Base-by-base conservation (phyloP, 1,284 basidiomycete genomes). In the Irpex sp. region DNA sequence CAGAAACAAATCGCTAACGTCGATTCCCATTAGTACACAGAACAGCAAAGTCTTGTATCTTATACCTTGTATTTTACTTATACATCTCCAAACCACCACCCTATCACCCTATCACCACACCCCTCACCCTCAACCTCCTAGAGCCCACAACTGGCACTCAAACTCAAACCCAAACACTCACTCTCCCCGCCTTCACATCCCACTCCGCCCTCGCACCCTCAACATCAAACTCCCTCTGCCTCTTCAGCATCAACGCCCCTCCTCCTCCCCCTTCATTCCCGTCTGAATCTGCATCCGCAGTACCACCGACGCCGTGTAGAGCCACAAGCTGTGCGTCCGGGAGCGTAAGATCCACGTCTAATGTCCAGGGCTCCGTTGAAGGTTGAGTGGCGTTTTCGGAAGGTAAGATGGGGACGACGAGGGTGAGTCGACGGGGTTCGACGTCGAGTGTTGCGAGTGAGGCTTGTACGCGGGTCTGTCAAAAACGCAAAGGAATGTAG, bases 201-300 rank as follows among this genome's bases (percentile, higher is more conserved):
- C 89, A 91, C 71, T 89, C 86, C 4, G 87, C 88, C 51, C 71
- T 76, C 1, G 87, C 88, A 1, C 67, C 72, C 19, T 88, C 86
- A 0, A 90, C 82, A 63, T 87, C 79, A 34, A 92, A 79, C 34
- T 80, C 77, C 13, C 84, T 77, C 65, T 82, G 78, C 36, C 82
- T 79, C 68, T 88, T 88, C 47, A 89, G 77, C 64, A 70, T 74
- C 60, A 87, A 69, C 0, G 76, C 54, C 1, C 60, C 63, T 6
- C 57, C 64, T 9, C 60, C 64, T 15, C 54, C 59, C 4, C 58
- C 62, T 34, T 57, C 26, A 21, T 57, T 26, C 26, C 26, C 26
- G 3, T 26, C 26, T 26, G 26, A 26, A 26, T 26, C 26, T 3
- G 26, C 26, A 26, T 26, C 26, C 2, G 26, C 26, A 26, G 26